These are phyloP conservation scores for Boletus edulis DNA, from an alignment of 768 basidiomycete species.

Conservation along the genomic window DNA sequence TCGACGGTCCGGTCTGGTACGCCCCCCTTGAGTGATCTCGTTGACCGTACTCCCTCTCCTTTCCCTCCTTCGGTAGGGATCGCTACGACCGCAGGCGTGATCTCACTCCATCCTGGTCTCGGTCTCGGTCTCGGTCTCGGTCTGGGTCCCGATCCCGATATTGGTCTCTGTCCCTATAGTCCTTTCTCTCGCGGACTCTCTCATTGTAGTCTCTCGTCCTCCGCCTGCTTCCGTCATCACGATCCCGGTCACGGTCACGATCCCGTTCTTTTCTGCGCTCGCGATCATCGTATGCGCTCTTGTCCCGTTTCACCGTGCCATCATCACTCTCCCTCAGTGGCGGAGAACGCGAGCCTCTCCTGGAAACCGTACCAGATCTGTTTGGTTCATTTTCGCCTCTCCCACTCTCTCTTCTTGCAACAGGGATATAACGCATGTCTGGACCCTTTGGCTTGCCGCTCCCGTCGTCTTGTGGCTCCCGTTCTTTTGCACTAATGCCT, in stretches of 20 bases:
- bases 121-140: no score
- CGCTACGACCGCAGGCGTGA: no score
- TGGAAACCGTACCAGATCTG: constrained; percentile 41
- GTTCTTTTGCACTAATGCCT: constrained; percentile 93
- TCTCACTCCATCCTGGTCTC: constrained; percentile 31
- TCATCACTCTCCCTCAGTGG: constrained; percentile 19
- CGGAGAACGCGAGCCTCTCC: constrained; percentile 53
- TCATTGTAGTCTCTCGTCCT: constrained; percentile 13
- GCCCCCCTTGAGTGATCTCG: constrained; percentile 20
- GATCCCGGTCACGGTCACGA: constrained; percentile 10
- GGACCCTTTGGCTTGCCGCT: constrained; percentile 45
- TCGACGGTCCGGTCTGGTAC: constrained; percentile 15
- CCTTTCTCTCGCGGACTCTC: constrained; percentile 16
- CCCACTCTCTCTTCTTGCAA: constrained; percentile 67
- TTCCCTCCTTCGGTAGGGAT: constrained; percentile 15
- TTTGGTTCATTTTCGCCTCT: constrained; percentile 27
- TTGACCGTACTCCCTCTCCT: not conserved
- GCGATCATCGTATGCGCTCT: constrained; percentile 11
- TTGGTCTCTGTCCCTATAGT: constrained; percentile 10
- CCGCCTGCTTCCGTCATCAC: constrained; percentile 9
- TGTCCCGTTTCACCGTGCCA: constrained; percentile 2
- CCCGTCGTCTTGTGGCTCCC: constrained; percentile 69
- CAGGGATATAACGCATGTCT: constrained; percentile 81
- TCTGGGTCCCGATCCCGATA: no score
- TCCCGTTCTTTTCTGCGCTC: constrained; percentile 14